Conservation (phyloP, 2,329 filamentous ascomycete genomes). For the Fusarium chaquense region DNA sequence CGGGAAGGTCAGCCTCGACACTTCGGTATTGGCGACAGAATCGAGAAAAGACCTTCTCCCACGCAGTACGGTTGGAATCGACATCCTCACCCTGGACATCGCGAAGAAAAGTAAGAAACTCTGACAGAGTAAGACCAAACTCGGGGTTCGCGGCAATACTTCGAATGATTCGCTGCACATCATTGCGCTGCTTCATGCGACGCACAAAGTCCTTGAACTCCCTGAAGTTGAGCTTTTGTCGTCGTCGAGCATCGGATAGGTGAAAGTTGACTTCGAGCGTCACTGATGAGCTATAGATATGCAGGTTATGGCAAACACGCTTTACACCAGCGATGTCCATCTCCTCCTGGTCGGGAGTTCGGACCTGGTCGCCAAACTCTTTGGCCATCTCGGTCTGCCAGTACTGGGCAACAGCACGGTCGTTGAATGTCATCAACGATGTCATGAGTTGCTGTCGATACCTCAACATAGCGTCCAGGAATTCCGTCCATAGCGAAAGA, state of each 20-base stretch:
- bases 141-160: conserved; percentile 69
- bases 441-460: conserved; percentile 92
- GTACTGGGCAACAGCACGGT: conserved; percentile 83
- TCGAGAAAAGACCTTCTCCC: conserved; percentile 79
- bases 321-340: conserved; percentile 84
- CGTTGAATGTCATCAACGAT: conserved; percentile 85
- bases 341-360: conserved; percentile 70
- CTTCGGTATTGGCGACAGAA: conserved; percentile 71
- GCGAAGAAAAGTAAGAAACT: conserved; percentile 82
- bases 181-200: conserved; percentile 84
- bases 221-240: conserved; percentile 77
- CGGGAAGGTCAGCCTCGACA: conserved; percentile 59
- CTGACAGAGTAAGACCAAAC: conserved; percentile 74
- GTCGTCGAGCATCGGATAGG: conserved; percentile 73
- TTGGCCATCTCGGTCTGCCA: conserved; percentile 88
- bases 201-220: conserved; percentile 89
- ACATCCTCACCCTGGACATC: conserved; percentile 82
- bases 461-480: conserved; percentile 84
- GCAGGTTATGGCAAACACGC: conserved; percentile 86
- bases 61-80: conserved; percentile 71
- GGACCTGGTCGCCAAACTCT: conserved; percentile 66
- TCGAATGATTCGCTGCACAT: conserved; percentile 81
- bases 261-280: conserved; percentile 81
- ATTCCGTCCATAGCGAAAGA: conserved; percentile 84
- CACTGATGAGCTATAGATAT: conserved; percentile 87